Evolutionary conservation across 805 yeast genomes (phyloP).

Genomic region (Candida sithepensis): DNA sequence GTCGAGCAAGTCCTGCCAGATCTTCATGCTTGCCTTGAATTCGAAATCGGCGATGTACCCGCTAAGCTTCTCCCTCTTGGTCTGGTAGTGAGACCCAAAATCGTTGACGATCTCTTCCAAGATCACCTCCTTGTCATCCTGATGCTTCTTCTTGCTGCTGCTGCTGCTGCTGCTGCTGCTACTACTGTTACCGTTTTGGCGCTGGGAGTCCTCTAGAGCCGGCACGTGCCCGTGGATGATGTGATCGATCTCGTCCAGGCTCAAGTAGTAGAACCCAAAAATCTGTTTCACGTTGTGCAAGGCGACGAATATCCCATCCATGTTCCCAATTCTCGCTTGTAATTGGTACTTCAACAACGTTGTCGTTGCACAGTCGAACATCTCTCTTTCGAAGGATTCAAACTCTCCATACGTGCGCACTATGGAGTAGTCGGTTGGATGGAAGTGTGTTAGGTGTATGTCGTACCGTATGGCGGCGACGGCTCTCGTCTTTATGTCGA

Average conservation of each 20-base stretch:
- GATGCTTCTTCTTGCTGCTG: background rate
- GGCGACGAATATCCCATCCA: conserved; percentile 95
- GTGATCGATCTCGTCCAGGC: conserved; percentile 67
- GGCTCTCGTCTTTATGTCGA: conserved; percentile 90
- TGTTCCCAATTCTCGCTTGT: conserved; percentile 91
- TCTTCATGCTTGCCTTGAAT: conserved; percentile 53
- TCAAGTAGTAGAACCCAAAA: conserved; percentile 89
- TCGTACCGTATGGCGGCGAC: conserved; percentile 84
- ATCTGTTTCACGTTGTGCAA: conserved; percentile 78
- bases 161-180: no score
- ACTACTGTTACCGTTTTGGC: no score
- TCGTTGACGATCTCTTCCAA: conserved; percentile 21
- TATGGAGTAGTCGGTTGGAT: conserved; percentile 66
- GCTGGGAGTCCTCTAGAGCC: no score
- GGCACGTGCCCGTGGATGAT: conserved; percentile 43
- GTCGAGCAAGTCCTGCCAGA: conserved; percentile 47
- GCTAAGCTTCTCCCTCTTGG: conserved; percentile 36
- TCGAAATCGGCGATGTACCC: conserved; percentile 61
- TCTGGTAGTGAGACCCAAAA: conserved; percentile 29
- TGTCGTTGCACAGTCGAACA: conserved; percentile 67
- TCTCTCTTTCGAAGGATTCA: conserved; percentile 84
- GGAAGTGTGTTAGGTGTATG: conserved; percentile 46
- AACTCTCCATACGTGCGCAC: conserved; percentile 55
- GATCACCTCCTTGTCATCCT: conserved; percentile 7
- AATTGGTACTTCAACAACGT: conserved; percentile 80